phyloP scores from a whole-genome alignment of 345 rosid genomes.

The Eucalyptus marginata region DNA sequence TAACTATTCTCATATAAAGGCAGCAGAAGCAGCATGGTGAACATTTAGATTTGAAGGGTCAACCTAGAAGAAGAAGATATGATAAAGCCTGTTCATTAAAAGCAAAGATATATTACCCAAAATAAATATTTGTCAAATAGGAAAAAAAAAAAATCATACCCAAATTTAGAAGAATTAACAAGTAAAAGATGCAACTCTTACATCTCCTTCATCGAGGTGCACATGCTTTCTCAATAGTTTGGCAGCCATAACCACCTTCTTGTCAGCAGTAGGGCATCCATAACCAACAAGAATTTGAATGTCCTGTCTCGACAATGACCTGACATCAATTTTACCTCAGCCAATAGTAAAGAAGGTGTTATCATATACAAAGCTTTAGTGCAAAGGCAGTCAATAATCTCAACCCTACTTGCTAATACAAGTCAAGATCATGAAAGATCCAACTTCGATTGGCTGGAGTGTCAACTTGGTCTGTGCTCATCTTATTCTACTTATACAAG shows the following conservation, averaged over 20 bases:
- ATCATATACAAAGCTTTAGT: not conserved
- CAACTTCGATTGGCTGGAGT: not conserved
- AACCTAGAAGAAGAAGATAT: not conserved
- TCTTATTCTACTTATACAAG: not conserved
- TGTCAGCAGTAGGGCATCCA: conserved; percentile 89
- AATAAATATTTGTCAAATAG: not conserved
- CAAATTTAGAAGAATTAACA: not conserved
- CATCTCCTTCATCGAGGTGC: conserved; percentile 99
- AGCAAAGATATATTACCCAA: not conserved
- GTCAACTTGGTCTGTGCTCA: not conserved
- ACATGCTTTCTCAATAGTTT: conserved; percentile 81
- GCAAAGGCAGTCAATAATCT: not conserved
- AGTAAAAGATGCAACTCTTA: conserved; percentile 20
- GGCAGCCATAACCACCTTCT: conserved; percentile 79
- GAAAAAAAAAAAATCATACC: not conserved
- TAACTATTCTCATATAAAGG: not conserved
- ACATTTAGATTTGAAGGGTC: not conserved
- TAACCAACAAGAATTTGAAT: conserved; percentile 79
- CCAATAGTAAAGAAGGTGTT: not conserved
- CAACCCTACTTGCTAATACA: not conserved
- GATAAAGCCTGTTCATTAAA: not conserved
- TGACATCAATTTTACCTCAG: conserved; percentile 30
- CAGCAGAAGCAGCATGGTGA: not conserved
- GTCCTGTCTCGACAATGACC: conserved; percentile 78
- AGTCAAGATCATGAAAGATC: not conserved